A percentile compares a stretch with the other conserved stretches of the same genome.
phyloP scores from a whole-genome alignment of 331 rosid species.

The Phaseolus coccineus region DNA sequence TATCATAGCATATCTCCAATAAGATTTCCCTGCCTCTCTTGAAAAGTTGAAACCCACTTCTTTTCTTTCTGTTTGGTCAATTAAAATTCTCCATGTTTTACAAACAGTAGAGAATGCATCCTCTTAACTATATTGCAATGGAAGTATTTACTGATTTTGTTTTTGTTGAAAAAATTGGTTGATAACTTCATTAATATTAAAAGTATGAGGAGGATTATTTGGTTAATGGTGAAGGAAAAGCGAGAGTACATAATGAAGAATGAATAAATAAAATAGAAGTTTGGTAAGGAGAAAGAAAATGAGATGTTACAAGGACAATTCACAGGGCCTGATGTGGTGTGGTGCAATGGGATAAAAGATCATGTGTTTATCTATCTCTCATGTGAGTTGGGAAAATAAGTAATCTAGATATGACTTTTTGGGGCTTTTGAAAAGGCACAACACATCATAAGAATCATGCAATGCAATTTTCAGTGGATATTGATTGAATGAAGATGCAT shows the following conservation, averaged over 20 bases:
- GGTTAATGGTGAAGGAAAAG: background rate
- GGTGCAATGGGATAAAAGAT: conserved; percentile 40
- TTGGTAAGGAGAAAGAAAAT: conserved; percentile 7
- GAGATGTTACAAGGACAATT: background rate
- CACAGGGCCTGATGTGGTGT: conserved; percentile 31
- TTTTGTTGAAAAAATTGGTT: too few relatives aligned
- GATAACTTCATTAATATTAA: too few relatives aligned
- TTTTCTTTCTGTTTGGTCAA: background rate
- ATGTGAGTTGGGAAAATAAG: conserved; percentile 31
- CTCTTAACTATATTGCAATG: too few relatives aligned
- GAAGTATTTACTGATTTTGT: too few relatives aligned
- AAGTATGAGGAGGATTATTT: too few relatives aligned
- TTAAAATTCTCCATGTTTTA: background rate
- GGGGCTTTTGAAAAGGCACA: conserved; percentile 34
- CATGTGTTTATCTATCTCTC: background rate
- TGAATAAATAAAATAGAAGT: too few relatives aligned
- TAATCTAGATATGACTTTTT: conserved; percentile 30
- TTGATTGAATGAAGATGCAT: conserved; percentile 49
- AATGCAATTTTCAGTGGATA: conserved; percentile 16
- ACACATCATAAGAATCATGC: background rate
- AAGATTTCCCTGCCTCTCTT: background rate
- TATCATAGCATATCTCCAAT: background rate
- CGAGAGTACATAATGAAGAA: too few relatives aligned
- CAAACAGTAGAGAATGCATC: too few relatives aligned
- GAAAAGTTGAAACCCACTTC: background rate